A percentile compares a stretch with the other conserved stretches of the same genome.
Evolutionary conservation across 805 yeast species (phyloP).

Genomic region (Pichia manshurica): DNA sequence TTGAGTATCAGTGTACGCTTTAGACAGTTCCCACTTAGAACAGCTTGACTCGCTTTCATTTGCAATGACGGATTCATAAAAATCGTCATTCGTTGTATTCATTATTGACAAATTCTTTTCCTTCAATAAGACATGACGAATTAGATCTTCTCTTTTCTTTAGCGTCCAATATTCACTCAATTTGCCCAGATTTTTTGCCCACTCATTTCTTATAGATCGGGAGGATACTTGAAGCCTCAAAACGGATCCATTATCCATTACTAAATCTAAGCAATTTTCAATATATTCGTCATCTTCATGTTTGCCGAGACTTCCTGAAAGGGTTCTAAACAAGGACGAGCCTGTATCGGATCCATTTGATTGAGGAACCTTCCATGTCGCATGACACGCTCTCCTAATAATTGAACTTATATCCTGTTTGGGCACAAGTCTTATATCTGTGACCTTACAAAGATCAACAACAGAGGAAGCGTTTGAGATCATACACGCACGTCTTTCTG

Average conservation of each 20-base stretch:
- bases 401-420: slow-evolving; percentile 20
- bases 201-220: slow-evolving; percentile 45
- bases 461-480: slow-evolving; percentile 54
- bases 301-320: not conserved
- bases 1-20: slow-evolving; percentile 46
- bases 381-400: slow-evolving; percentile 27
- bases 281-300: slow-evolving; percentile 14
- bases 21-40: slow-evolving; percentile 48
- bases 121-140: slow-evolving; percentile 33
- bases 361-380: slow-evolving; percentile 26
- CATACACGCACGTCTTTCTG: slow-evolving; percentile 53
- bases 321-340: not conserved
- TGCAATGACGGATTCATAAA: slow-evolving; percentile 47
- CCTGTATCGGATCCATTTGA: too few species aligned
- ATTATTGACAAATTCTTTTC: slow-evolving; percentile 41
- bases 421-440: slow-evolving; percentile 33
- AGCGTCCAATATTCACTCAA: slow-evolving; percentile 55
- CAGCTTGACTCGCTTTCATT: slow-evolving; percentile 25
- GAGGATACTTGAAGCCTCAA: slow-evolving; percentile 54
- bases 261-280: slow-evolving; percentile 51
- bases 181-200: slow-evolving; percentile 52
- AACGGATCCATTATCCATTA: slow-evolving; percentile 38
- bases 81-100: slow-evolving; percentile 43
- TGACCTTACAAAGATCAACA: slow-evolving; percentile 52
- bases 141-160: slow-evolving; percentile 37